A percentile compares a stretch with the other conserved stretches of the same genome.
These are phyloP conservation scores for Podila horticola DNA, from an alignment of 192 early-diverging fungal genomes.

Conservation along the genomic window DNA sequence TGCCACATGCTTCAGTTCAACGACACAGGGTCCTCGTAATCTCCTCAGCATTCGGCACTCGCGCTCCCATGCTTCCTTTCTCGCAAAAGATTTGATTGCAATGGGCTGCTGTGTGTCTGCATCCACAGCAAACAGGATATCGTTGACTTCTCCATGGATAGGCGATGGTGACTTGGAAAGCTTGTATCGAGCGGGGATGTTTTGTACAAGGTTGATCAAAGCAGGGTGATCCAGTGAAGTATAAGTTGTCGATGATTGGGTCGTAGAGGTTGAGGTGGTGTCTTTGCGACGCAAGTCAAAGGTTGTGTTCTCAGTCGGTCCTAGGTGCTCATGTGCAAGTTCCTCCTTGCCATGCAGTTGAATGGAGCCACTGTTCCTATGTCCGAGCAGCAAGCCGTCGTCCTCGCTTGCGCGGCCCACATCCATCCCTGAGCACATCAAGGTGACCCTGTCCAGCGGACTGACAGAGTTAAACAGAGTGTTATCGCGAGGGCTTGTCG, in stretches of 20 bases:
- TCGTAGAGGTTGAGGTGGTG: conserved; percentile 42
- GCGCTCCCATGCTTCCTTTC: conserved; percentile 65
- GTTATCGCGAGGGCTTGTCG: conserved; percentile 25
- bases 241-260: conserved; percentile 30
- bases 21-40: conserved; percentile 51
- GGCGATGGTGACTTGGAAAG: conserved; percentile 37
- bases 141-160: conserved; percentile 56
- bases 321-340: background rate
- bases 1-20: conserved; percentile 60
- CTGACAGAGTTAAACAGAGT: conserved; percentile 55
- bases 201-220: conserved; percentile 35
- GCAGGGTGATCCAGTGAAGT: conserved; percentile 34
- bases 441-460: conserved; percentile 55
- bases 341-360: conserved; percentile 12
- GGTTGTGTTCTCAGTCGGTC: background rate
- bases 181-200: conserved; percentile 56
- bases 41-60: conserved; percentile 57
- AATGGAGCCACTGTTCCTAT: conserved; percentile 11
- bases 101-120: conserved; percentile 39
- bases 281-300: conserved; percentile 27
- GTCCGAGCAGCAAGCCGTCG: conserved; percentile 4
- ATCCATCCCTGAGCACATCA: conserved; percentile 46
- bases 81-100: conserved; percentile 59
- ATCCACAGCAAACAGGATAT: conserved; percentile 55
- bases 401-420: conserved; percentile 9